Base-by-base conservation (phyloP, 2,329 filamentous ascomycete genomes). In the Fusarium sororula region DNA sequence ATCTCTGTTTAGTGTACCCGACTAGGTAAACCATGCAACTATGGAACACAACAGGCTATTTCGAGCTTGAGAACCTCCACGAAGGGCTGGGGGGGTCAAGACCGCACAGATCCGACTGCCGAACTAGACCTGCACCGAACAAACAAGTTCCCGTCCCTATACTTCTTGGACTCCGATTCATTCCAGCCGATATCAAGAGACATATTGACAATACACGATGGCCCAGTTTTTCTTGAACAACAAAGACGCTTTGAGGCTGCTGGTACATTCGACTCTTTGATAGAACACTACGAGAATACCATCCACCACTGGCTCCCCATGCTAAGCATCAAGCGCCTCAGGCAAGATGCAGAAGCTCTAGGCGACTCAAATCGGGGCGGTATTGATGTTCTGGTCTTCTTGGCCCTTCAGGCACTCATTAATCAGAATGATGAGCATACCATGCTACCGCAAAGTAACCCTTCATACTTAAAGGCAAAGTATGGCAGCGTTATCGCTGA, bases 351-450 rank as follows among this genome's bases (percentile, higher is more conserved):
- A 20, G 4, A 32, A 0, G 12, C 2, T 26, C 4, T 35, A 2
- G 7, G 0, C 2, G 4, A 24, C 3, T 12, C 39, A 8, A 22
- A 3, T 47, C 38, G 1, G 0, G 38, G 55, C 5, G 4, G 12
- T 10, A 18, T 57, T 15, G 39, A 35, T 12, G 17, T 57, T 17
- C 39, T 47, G 4, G 15, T 18, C 2, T 42, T 44, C 12, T 11
- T 62, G 4, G 32, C 20, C 5, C 39, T 62, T 1, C 24, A 62
- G 22, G 39, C 39, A 15, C 26, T 57, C 1, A 0, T 57, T 14
- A 44, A 3, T 11, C 50, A 57, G 11, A 24, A 10, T 26, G 12
- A 24, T 9, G n/a, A 6, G 18, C 41, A 15, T 10, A 9, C n/a
- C 18, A 13, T 14, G 5, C 15, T 0, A 0, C 20, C 59, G 7